Evolutionary conservation across 345 rosid species (phyloP).

Genomic region (Populus davidiana): DNA sequence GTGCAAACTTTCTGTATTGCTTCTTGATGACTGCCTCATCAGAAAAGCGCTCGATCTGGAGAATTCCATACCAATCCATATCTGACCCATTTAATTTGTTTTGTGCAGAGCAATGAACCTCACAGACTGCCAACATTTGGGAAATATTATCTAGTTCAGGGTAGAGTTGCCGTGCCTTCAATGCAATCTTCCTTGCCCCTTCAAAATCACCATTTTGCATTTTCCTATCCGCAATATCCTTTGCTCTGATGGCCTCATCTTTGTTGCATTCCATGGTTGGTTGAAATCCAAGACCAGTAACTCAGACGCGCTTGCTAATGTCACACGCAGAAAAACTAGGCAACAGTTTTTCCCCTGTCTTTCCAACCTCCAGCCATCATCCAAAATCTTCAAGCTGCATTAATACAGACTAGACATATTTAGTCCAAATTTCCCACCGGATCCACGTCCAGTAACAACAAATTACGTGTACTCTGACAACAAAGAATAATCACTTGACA

Average conservation of each 20-base stretch:
- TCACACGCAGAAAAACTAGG: not conserved
- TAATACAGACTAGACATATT: slow-evolving; percentile 2
- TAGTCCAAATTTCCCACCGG: not conserved
- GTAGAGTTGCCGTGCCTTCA: slow-evolving; percentile 64
- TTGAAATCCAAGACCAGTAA: not conserved
- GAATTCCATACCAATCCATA: slow-evolving; percentile 82
- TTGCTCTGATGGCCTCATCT: slow-evolving; percentile 82
- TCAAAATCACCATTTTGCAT: slow-evolving; percentile 55
- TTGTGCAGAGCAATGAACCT: slow-evolving; percentile 67
- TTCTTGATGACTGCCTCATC: slow-evolving; percentile 64
- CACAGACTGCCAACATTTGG: slow-evolving; percentile 63
- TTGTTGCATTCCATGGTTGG: slow-evolving; percentile 74
- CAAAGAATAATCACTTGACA: slow-evolving; percentile 11
- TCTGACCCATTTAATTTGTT: slow-evolving; percentile 49
- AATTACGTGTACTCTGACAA: not conserved
- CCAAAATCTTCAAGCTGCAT: slow-evolving; percentile 20
- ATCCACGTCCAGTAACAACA: not conserved
- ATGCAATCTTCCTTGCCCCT: slow-evolving; percentile 52
- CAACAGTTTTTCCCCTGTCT: slow-evolving; percentile 1
- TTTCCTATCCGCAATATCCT: slow-evolving; percentile 55
- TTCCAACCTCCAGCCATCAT: slow-evolving; percentile 1
- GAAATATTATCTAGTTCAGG: slow-evolving; percentile 62
- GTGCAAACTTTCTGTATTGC: slow-evolving; percentile 78
- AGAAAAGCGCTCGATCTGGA: slow-evolving; percentile 50
- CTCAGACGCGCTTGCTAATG: not conserved